Evolutionary conservation across 306 rosid genomes (phyloP), one percentile per base, ranked within the genome.

Genomic region (Lathyrus aphaca): DNA sequence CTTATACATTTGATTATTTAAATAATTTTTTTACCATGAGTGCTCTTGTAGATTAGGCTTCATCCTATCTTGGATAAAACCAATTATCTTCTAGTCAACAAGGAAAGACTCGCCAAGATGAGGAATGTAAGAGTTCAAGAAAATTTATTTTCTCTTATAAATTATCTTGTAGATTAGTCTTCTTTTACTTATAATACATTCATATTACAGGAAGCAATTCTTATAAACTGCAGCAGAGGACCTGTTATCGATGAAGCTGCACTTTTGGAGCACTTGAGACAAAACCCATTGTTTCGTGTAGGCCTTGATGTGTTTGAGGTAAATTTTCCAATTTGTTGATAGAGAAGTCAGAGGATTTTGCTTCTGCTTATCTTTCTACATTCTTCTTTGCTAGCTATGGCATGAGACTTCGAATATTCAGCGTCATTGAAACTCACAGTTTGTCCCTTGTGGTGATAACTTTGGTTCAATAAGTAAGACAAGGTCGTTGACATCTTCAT

Each of bases 231-330:
- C 68, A 95, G 99, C 62, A 82, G 99, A 78, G 99, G 99, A 8
- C 97, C 99, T 32, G 99, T 95, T 72, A 56, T 95, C 19, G 97
- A 95, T 58, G 99, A 95, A 85, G 97, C 58, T 39, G 97, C 99
- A 70, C 96, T 95, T 61, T 95, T 91, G 37, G 96, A 91, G 60
- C 99, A 95, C 72, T 79, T 95, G 73, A 89, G 53, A 83, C 77
- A 83, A 59, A 95, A 95, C 45, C 96, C 97, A 4, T 79, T 87
- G 97, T 95, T 95, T 82, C 92, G 99, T 66, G 99, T 95, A 72
- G 99, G 95, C 59, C 91, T 95, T 17, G 99, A 95, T 68, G 99
- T 95, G 38, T 95, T 87, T 69, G 99, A 95, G 96, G 99, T 95
- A 86, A 75, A n/a, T n/a, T n/a, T n/a, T n/a, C n/a, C n/a, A n/a